Base-by-base conservation (phyloP, 352 stramenopile species). In the Globisporangium abappressorium region DNA sequence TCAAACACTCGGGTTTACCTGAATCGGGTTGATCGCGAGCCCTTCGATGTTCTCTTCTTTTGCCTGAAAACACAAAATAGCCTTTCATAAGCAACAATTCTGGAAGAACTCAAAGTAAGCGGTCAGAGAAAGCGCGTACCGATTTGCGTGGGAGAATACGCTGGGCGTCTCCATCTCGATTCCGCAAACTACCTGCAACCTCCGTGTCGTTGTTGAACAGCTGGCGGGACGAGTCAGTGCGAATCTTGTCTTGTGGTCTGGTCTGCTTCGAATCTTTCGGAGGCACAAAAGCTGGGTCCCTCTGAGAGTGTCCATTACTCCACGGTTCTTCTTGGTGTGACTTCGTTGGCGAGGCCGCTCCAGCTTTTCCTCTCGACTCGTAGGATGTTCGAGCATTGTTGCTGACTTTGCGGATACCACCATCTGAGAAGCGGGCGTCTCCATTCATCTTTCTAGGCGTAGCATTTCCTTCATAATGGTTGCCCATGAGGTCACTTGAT, bases 1-100 rank as follows among this genome's bases (percentile, higher is more conserved):
- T 26, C 20, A 30, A 14, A 33, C 49, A 12, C 12, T 15, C 15
- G 15, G 11, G 4, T 22, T 26, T 61, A 72, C 67, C 67, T 72
- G 67, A 49, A 67, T 68, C 24, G 65, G 65, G 26, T 60, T 70
- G 20, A 70, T 57, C 22, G 57, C 28, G n/a, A 69, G 47, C 4
- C 49, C 55, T 46, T 62, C 43, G 5, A 54, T n/a, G 24, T 65
- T 26, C 14, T 60, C 26, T 20, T 70, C 59, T 26, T 61, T 70
- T 26, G 54, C 12, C 55, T 69, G 33, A 15, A 9, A 24, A 9
- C 15, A 62, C 11, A 46, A 43, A 36, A 15, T 12, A 30, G 28
- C 1, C 11, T 22, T 11, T 28, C 56, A 49, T 14, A 30, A 49
- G 5, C 22, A 49, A 15, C 33, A 30, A n/a, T n/a, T 20, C 22